Evolutionary conservation across 208 protist species (phyloP).

Genomic region (Trypanosoma melophagium): DNA sequence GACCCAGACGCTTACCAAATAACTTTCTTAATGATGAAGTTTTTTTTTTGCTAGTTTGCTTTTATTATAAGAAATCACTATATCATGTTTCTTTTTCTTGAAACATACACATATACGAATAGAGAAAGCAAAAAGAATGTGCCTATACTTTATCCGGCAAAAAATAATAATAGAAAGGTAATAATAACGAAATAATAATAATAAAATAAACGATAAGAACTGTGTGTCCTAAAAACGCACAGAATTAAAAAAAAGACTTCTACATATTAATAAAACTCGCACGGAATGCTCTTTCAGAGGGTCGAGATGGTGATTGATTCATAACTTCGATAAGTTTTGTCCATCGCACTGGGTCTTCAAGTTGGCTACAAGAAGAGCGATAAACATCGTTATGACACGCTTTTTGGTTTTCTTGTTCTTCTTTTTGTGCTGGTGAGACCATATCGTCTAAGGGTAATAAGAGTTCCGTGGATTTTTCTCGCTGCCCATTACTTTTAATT

Average conservation of each 20-base stretch:
- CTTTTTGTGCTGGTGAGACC: too few relatives aligned
- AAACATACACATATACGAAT: too few relatives aligned
- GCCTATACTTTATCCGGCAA: too few relatives aligned
- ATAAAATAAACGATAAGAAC: too few relatives aligned
- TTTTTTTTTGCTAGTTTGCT: constrained; percentile 1
- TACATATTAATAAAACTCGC: constrained; percentile 3
- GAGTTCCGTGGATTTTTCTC: too few relatives aligned
- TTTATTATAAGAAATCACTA: background rate
- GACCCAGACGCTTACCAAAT: too few relatives aligned
- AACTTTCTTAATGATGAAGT: background rate
- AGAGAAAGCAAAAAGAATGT: too few relatives aligned
- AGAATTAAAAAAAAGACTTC: constrained; percentile 2
- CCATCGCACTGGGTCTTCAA: background rate
- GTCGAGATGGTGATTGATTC: constrained; percentile 7
- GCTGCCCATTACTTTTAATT: too few relatives aligned
- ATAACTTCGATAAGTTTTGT: constrained; percentile 6
- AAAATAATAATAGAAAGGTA: too few relatives aligned
- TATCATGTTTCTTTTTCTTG: background rate
- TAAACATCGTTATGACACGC: background rate
- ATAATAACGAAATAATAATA: too few relatives aligned
- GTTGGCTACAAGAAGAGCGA: background rate
- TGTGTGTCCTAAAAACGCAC: background rate
- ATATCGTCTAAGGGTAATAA: too few relatives aligned
- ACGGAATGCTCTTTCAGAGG: constrained; percentile 13
- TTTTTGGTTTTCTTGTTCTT: background rate